Evolutionary conservation across 139 green algal genomes (phyloP), one percentile per base, ranked within the genome.

Genomic region (Nannochloris sp.): DNA sequence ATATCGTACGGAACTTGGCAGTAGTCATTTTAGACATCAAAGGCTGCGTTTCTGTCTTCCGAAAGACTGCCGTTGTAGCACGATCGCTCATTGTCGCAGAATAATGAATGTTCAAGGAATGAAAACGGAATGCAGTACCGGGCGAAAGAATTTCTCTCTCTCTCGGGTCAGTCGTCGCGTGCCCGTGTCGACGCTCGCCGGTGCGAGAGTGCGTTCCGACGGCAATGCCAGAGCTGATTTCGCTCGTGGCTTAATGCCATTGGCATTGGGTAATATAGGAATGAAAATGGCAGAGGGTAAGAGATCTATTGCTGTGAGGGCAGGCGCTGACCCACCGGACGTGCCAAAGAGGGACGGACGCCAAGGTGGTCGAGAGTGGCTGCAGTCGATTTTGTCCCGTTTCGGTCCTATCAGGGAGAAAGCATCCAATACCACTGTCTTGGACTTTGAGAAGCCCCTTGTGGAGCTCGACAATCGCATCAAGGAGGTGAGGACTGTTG

Each of bases 361-460:
- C 12, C 46, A 66, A 43, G 70, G 59, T 13, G 70, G 73, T 12
- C 23, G 67, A 26, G 77, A 80, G 51, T 86, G 76, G 79, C 56
- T 84, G 14, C 74, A 83, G 68, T 67, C 55, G 6, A 62, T 84
- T 9, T 26, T 61, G 56, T 30, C 23, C 6, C 56, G 65, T n/a
- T 95, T 95, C 66, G 84, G 83, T 2, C 89, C 89, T 3, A 72
- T 90, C 1, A 85, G 71, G 10, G 82, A 94, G 40, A 82, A 81
- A 57, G 72, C 82, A 2, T 59, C 75, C 40, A 92, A 84, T 58
- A 73, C 74, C n/a, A 65, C 68, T 5, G 70, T 84, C 13, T 77
- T 97, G 13, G 90, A 96, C 65, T 98, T 97, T 79, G 92, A 98
- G 77, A 96, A 94, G 78, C 89, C 89, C 1, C 75, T 98, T 20